Evolutionary conservation across 164 flowering plant genomes (phyloP).

Genomic region (Kalanchoe fedtschenkoi): DNA sequence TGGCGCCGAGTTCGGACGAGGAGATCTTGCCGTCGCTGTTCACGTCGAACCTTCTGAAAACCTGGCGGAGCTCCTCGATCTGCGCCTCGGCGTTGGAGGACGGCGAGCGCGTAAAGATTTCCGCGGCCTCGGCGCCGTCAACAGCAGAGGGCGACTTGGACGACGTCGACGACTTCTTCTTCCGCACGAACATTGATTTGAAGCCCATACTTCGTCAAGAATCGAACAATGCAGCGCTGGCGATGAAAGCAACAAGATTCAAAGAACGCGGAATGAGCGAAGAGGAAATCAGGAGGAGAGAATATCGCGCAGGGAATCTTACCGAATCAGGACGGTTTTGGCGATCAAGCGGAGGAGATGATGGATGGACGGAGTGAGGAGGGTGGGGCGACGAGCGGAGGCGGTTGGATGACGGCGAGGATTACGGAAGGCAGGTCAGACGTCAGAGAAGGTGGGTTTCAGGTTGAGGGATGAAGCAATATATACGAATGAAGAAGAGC

Average conservation of each 20-base stretch:
- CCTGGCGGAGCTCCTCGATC: slow-evolving; percentile 44
- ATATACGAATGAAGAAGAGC: too few relatives aligned
- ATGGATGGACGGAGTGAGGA: too few relatives aligned
- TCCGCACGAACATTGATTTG: slow-evolving; percentile 14
- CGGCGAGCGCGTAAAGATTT: slow-evolving; percentile 7
- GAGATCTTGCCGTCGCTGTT: slow-evolving; percentile 86
- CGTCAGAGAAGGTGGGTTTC: too few relatives aligned
- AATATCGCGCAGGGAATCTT: too few relatives aligned
- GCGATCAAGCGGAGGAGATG: too few relatives aligned
- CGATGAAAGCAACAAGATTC: not conserved
- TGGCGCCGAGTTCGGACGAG: slow-evolving; percentile 48
- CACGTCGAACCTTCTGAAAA: slow-evolving; percentile 65
- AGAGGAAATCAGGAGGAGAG: not conserved
- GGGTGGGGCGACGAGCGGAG: too few relatives aligned
- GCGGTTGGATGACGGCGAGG: too few relatives aligned
- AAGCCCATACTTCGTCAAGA: slow-evolving; percentile 13
- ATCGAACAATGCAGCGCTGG: not conserved
- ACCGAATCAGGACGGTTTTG: too few relatives aligned
- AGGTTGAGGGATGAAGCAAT: too few relatives aligned
- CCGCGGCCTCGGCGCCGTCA: not conserved
- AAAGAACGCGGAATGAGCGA: not conserved
- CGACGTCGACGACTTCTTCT: slow-evolving; percentile 12
- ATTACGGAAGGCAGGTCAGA: too few relatives aligned
- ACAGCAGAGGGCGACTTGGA: not conserved
- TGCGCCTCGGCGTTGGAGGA: slow-evolving; percentile 12